These are phyloP conservation scores for Annulohypoxylon nitens DNA, from an alignment of 495 filamentous ascomycete species.

Conservation along the genomic window DNA sequence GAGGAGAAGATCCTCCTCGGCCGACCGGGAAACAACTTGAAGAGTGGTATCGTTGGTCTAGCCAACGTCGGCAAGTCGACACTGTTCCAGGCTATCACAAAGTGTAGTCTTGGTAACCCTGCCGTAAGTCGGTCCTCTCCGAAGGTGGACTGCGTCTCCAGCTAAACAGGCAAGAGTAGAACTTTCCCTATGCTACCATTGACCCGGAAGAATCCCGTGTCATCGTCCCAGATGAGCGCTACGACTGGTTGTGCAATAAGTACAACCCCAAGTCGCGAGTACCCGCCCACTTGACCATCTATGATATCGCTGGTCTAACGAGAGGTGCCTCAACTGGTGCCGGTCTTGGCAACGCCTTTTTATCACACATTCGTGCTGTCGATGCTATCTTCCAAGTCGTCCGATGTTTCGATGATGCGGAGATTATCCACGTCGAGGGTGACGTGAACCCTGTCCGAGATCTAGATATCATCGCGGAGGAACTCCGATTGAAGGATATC, in stretches of 20 bases:
- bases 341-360: conserved; percentile 96
- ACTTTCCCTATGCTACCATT: conserved; percentile 99
- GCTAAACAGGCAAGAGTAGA: conserved; percentile 63
- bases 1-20: conserved; percentile 88
- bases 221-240: conserved; percentile 95
- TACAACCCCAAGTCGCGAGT: conserved; percentile 97
- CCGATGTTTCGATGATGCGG: conserved; percentile 98
- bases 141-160: conserved; percentile 24
- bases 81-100: conserved; percentile 99
- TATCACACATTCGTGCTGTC: conserved; percentile 98
- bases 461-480: conserved; percentile 95
- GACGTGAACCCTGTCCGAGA: conserved; percentile 96
- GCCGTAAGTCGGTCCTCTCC: conserved; percentile 70
- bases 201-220: conserved; percentile 98
- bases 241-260: conserved; percentile 93
- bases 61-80: conserved; percentile 99
- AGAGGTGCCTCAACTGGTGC: conserved; percentile 96
- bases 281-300: conserved; percentile 97
- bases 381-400: conserved; percentile 99
- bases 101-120: conserved; percentile 96
- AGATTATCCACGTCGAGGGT: conserved; percentile 99
- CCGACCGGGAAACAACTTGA: conserved; percentile 97
- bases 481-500: conserved; percentile 97
- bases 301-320: conserved; percentile 98
- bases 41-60: conserved; percentile 99